Evolutionary conservation across 163 green algal species (phyloP), one percentile per base, ranked within the genome.

Genomic region (Prototheca cutis): DNA sequence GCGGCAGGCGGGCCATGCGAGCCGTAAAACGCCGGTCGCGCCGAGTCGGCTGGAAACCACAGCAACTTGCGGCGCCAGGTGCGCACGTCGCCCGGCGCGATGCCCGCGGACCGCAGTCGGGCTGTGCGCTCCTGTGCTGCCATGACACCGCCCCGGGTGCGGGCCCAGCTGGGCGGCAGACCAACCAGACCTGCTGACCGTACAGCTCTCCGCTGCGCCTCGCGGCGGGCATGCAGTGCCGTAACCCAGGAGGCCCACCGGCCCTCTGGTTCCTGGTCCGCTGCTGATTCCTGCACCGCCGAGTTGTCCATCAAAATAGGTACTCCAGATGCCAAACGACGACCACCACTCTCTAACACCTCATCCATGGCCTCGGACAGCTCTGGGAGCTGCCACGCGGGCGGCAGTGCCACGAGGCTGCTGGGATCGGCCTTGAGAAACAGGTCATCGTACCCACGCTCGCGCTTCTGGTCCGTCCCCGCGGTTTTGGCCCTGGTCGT

Each of bases 41-140:
- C 30, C 4, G 62, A 68, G 55, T 75, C 68, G 25, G 25, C 58
- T 1, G 48, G 39, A 27, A 68, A 75, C 52, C 42, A 75, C 30
- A 75, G 21, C 19, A 75, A 40, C 59, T 75, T 75, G 28, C 62
- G 55, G 24, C 62, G 55, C 62, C 57, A 71, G 24, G 52, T 67
- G 30, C 27, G 23, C 2, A 68, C 13, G 23, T 30, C 24, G 15
- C 18, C 32, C 36, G 13, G 17, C 30, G 34, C 51, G 23, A 55
- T 21, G 36, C 63, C 55, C n/a, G 24, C 19, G 6, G 36, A 60
- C 54, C 40, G 34, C 27, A 71, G 30, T 23, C 53, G 31, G 6
- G 48, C 13, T 32, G 60, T 10, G 27, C 34, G 58, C 33, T 48
- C 51, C 28, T 34, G 40, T 4, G 59, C 58, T 13, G 33, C 39